Base-by-base conservation (phyloP, 257 asterid species). In the Plantago major region DNA sequence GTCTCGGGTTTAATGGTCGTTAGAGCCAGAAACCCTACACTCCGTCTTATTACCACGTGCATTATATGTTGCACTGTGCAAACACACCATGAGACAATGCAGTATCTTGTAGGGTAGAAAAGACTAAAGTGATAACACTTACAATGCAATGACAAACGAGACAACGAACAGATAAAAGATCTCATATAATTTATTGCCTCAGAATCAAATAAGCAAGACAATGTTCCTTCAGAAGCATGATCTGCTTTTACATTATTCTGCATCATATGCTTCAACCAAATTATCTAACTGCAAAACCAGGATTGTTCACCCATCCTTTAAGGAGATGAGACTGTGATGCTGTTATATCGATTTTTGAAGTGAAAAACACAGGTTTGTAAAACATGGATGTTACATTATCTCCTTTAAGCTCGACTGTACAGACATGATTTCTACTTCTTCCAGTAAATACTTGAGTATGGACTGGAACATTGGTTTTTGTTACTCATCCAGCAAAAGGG, bases 401-500 rank as follows among this genome's bases (percentile, higher is more conserved):
- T 15, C 22, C n/a, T 53, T 53, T 53, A 19, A 8, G 33, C 58
- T 53, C 10, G 17, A 53, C 14, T 40, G 10, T 52, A 30, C 30
- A 33, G 3, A 4, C 40, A 33, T 33, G 40, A 33, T 33, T 15
- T 48, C n/a, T 19, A 48, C 16, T 5, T 5, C n/a, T 11, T 46
- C 16, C 11, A 1, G 16, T 11, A 48, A 48, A 48, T 11, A n/a
- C 16, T n/a, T 48, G 9, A 15, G 22, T 5, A 2, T 16, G 22
- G 11, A 48, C 2, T 46, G 10, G 14, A 10, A 9, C n/a, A 40
- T 17, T 40, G 46, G 26, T 0, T 28, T 49, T 54, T 68, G 57
- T 48, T 78, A 70, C 78, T 82, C 90, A 61, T 82, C 76, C 66
- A 89, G 81, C 76, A 93, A 71, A 61, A 72, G 52, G 46, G 94